phyloP scores from a whole-genome alignment of 352 stramenopile species.

The Blastocystis sp. region DNA sequence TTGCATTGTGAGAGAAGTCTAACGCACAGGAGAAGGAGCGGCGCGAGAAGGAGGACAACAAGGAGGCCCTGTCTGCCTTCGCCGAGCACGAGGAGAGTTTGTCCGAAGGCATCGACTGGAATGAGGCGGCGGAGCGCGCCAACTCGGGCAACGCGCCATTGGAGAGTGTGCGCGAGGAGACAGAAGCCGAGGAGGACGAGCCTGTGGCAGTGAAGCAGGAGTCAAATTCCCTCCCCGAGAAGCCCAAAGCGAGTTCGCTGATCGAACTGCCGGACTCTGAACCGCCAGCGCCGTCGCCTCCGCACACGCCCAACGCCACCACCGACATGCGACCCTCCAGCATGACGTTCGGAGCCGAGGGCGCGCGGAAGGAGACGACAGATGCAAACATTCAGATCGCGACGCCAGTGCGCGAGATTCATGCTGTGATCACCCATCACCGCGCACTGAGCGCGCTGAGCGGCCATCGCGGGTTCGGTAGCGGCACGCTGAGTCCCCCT shows the following conservation, averaged over 20 bases:
- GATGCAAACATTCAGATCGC: no score
- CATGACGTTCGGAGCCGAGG: no score
- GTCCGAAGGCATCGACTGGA: not conserved
- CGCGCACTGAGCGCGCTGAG: not conserved
- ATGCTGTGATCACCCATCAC: conserved; percentile 19
- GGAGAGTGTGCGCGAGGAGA: not conserved
- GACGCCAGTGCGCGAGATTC: not conserved
- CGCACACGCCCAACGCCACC: not conserved
- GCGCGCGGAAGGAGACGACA: no score
- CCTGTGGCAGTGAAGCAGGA: not conserved
- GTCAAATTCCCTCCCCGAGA: no score
- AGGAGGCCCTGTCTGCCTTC: not conserved
- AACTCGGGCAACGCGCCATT: not conserved
- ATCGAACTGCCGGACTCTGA: not conserved
- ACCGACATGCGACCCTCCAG: not conserved
- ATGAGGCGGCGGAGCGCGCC: not conserved
- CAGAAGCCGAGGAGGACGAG: not conserved
- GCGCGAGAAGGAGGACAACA: not conserved
- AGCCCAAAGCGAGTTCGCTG: not conserved
- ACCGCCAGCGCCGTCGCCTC: not conserved
- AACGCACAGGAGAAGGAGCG: conserved; percentile 25
- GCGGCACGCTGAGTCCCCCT: conserved; percentile 36
- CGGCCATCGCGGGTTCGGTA: not conserved
- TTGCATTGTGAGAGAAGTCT: not conserved
- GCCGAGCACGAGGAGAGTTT: conserved; percentile 30